Percentiles rank a stretch among this genome's conserved stretches.
These are phyloP conservation scores for Cornus florida DNA, from an alignment of 148 eudicot genomes.

Conservation along the genomic window DNA sequence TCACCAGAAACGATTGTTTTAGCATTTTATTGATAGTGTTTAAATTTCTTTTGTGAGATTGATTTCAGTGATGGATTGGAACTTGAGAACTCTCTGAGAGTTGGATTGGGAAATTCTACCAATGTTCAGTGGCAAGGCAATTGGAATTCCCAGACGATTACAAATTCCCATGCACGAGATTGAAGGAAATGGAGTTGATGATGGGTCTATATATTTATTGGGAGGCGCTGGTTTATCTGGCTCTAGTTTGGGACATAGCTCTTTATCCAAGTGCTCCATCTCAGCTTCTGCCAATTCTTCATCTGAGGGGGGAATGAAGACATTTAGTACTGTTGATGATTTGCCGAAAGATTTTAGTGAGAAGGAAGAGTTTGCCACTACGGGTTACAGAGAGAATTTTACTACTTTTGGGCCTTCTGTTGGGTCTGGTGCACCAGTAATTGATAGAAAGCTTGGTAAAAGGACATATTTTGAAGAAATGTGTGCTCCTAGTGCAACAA, in stretches of 20 bases:
- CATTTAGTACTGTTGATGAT: conserved; percentile 35
- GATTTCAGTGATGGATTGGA: conserved; percentile 53
- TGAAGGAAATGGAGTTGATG: conserved; percentile 42
- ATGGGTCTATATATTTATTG: conserved; percentile 46
- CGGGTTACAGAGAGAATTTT: conserved; percentile 24
- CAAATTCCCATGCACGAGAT: conserved; percentile 44
- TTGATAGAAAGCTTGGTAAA: conserved; percentile 70
- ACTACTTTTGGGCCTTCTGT: conserved; percentile 37
- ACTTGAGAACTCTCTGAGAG: conserved; percentile 28
- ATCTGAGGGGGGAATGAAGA: conserved; percentile 29
- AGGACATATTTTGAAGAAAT: conserved; percentile 51
- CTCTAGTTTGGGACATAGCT: conserved; percentile 47
- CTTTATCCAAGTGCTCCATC: conserved; percentile 55
- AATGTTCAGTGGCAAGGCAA: conserved; percentile 34
- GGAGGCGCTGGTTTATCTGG: conserved; percentile 36
- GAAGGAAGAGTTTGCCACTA: conserved; percentile 31
- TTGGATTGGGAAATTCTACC: conserved; percentile 69
- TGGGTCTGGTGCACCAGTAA: conserved; percentile 57
- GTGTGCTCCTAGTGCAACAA: conserved; percentile 21
- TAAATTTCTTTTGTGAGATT: conserved; percentile 16
- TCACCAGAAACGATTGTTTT: background rate
- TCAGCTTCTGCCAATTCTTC: conserved; percentile 56
- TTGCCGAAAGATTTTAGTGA: conserved; percentile 36
- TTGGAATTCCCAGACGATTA: conserved; percentile 34
- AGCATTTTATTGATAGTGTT: background rate